Conservation (phyloP, 108 stramenopile genomes). For the Skeletonema marinoi region DNA sequence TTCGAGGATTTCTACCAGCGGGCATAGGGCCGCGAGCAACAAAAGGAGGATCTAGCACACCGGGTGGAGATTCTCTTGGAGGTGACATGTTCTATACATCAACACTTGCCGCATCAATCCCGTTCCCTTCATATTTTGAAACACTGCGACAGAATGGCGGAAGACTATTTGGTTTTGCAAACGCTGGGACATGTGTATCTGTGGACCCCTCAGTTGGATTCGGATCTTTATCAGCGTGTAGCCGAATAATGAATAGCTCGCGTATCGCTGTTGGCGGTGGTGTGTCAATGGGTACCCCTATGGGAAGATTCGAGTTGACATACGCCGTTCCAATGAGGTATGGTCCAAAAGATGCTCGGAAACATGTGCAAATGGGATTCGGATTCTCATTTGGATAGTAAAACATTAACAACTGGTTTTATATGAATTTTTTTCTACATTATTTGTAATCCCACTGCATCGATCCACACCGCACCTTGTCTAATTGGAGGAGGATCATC, state of each 20-base stretch:
- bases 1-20: constrained; percentile 80
- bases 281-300: constrained; percentile 61
- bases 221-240: constrained; percentile 19
- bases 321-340: constrained; percentile 84
- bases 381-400: constrained; percentile 76
- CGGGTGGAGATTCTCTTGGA: constrained; percentile 81
- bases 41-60: constrained; percentile 55
- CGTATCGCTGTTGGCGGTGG: constrained; percentile 76
- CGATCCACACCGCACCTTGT: neutral
- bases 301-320: constrained; percentile 77
- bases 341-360: constrained; percentile 76
- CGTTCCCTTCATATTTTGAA: constrained; percentile 49
- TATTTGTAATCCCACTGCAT: neutral
- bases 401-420: neutral
- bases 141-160: constrained; percentile 61
- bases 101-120: constrained; percentile 58
- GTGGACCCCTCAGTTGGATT: neutral
- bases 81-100: constrained; percentile 82
- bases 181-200: constrained; percentile 68
- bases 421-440: too few relatives aligned
- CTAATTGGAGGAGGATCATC: neutral
- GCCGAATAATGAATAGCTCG: constrained; percentile 51
- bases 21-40: constrained; percentile 80
- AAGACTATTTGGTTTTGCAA: constrained; percentile 78
- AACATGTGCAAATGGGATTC: constrained; percentile 81